Evolutionary conservation across 2,329 filamentous ascomycete genomes (phyloP).

Genomic region (Ophiocordyceps sinensis): DNA sequence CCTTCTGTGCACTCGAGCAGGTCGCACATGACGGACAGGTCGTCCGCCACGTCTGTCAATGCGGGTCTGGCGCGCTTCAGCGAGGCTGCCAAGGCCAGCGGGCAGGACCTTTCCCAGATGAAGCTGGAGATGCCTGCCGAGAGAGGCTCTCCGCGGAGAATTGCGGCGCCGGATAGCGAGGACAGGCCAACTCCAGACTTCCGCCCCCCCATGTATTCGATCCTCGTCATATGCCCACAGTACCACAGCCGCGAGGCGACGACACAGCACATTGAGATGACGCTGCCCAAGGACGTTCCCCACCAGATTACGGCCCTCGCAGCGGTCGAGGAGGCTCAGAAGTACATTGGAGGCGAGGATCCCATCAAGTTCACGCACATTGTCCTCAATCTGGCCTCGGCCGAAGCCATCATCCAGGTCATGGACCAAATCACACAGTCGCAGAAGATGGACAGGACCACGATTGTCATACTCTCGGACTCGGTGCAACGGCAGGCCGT

Average conservation of each 20-base stretch:
- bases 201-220: slow-evolving; percentile 65
- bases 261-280: slow-evolving; percentile 83
- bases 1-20: slow-evolving; percentile 47
- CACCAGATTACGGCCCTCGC: slow-evolving; percentile 66
- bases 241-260: slow-evolving; percentile 78
- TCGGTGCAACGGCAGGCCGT: slow-evolving; percentile 79
- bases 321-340: slow-evolving; percentile 57
- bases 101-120: slow-evolving; percentile 47
- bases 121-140: slow-evolving; percentile 46
- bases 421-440: slow-evolving; percentile 56
- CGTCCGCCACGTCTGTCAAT: slow-evolving; percentile 55
- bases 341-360: slow-evolving; percentile 52
- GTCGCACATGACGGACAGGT: slow-evolving; percentile 46
- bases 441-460: slow-evolving; percentile 43
- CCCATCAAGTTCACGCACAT: slow-evolving; percentile 75
- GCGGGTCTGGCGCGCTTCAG: slow-evolving; percentile 45
- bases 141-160: slow-evolving; percentile 25
- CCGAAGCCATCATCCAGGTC: slow-evolving; percentile 59
- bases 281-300: slow-evolving; percentile 70
- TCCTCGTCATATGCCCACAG: slow-evolving; percentile 78
- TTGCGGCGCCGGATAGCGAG: slow-evolving; percentile 19
- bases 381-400: slow-evolving; percentile 65
- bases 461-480: slow-evolving; percentile 73
- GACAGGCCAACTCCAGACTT: slow-evolving; percentile 20
- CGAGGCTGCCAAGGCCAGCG: slow-evolving; percentile 50